A percentile compares a stretch with the other conserved stretches of the same genome.
phyloP scores from a whole-genome alignment of 1,139 yeast species.

The Nakaseomyces kungkrabaensis region DNA sequence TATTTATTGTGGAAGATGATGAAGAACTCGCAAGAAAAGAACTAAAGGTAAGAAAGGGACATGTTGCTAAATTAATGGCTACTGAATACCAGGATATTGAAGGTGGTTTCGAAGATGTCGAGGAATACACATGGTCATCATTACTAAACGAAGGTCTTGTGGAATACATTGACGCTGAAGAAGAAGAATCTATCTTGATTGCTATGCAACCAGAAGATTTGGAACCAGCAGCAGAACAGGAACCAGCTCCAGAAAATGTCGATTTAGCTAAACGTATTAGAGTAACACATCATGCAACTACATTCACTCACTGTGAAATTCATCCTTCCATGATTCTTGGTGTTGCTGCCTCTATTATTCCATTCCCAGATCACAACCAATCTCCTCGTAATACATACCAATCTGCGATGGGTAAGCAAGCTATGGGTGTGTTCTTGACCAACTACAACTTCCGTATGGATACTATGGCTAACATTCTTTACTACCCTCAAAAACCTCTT shows the following conservation, averaged over 20 bases:
- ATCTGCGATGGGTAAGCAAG: slow-evolving; percentile 99
- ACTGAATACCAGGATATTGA: slow-evolving; percentile 49
- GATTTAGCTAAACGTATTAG: slow-evolving; percentile 72
- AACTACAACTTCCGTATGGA: slow-evolving; percentile 97
- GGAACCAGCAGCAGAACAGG: slow-evolving; percentile 50
- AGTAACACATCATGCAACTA: slow-evolving; percentile 61
- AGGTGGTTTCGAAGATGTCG: slow-evolving; percentile 47
- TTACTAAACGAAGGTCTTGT: slow-evolving; percentile 78
- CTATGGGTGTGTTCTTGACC: slow-evolving; percentile 98
- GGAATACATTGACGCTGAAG: slow-evolving; percentile 94
- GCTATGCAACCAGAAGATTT: slow-evolving; percentile 98
- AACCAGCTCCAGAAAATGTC: slow-evolving; percentile 31
- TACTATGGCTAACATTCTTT: slow-evolving; percentile 95
- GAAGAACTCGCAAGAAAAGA: slow-evolving; percentile 64
- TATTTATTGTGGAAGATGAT: slow-evolving; percentile 83
- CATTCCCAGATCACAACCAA: slow-evolving; percentile 99
- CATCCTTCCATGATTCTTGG: slow-evolving; percentile 99
- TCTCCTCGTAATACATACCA: slow-evolving; percentile 99
- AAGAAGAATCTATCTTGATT: slow-evolving; percentile 94
- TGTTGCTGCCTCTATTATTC: slow-evolving; percentile 96
- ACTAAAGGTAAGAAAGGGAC: slow-evolving; percentile 73
- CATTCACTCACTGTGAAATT: slow-evolving; percentile 97
- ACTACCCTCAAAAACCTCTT: slow-evolving; percentile 97
- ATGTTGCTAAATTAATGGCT: slow-evolving; percentile 59
- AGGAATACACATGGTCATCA: slow-evolving; percentile 72